phyloP scores from a whole-genome alignment of 1,284 basidiomycete genomes.

The Chondrostereum purpureum region DNA sequence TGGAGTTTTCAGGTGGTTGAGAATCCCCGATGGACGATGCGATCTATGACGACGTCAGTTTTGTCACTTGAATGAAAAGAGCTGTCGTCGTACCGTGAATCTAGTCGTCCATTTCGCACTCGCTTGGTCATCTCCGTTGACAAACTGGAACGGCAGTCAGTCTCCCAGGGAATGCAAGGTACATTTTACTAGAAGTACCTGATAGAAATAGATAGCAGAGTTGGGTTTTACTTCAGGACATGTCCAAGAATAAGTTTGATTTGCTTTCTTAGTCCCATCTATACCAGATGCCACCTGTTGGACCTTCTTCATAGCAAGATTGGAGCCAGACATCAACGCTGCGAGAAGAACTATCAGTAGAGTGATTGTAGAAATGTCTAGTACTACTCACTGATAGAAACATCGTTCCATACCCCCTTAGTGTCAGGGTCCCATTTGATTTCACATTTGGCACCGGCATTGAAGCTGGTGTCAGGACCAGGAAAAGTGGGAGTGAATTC shows the following conservation, averaged over 20 bases:
- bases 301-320: background rate
- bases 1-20: conserved; percentile 43
- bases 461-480: conserved; percentile 29
- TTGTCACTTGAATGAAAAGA: background rate
- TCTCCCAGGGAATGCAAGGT: background rate
- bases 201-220: conserved; percentile 76
- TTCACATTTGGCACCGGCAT: conserved; percentile 19
- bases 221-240: conserved; percentile 42
- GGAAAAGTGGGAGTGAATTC: conserved; percentile 30
- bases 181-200: too few species aligned
- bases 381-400: background rate
- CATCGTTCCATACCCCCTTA: background rate
- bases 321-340: background rate
- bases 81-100: conserved; percentile 41
- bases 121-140: conserved; percentile 10
- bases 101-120: conserved; percentile 64
- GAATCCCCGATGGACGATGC: conserved; percentile 44
- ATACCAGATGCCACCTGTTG: background rate
- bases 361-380: background rate
- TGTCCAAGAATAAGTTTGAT: background rate
- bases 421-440: conserved; percentile 10
- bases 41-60: conserved; percentile 35
- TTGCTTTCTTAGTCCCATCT: background rate
- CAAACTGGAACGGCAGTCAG: conserved; percentile 23
- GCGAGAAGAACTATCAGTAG: background rate